Percentiles rank a stretch among this genome's conserved stretches.
phyloP scores from a whole-genome alignment of 495 filamentous ascomycete genomes.

The Talaromyces thailandensis region DNA sequence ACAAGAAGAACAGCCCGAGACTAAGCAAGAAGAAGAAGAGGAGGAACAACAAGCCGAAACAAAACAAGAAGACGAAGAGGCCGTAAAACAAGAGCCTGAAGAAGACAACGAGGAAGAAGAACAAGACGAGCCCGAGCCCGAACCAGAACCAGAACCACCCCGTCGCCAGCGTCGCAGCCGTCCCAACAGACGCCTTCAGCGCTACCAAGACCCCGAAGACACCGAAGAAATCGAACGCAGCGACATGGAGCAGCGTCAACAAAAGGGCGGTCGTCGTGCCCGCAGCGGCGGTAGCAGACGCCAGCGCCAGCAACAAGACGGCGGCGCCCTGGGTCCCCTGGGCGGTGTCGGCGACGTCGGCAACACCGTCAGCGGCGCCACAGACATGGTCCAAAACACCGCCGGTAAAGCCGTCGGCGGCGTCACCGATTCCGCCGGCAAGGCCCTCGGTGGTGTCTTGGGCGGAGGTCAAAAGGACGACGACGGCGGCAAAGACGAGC shows the following conservation, averaged over 20 bases:
- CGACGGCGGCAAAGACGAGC: slow-evolving; percentile 51
- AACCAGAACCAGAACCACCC: slow-evolving; percentile 14
- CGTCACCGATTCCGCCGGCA: slow-evolving; percentile 47
- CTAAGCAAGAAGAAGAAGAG: slow-evolving; percentile 10
- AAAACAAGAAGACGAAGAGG: slow-evolving; percentile 2
- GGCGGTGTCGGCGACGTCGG: slow-evolving; percentile 49
- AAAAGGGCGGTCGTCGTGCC: slow-evolving; percentile 19
- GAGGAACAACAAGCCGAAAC: slow-evolving; percentile 1
- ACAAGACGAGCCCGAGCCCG: slow-evolving; percentile 15
- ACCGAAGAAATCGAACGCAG: slow-evolving; percentile 24
- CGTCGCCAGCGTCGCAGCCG: slow-evolving; percentile 22
- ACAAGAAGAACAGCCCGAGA: slow-evolving; percentile 12
- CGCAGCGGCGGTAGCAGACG: slow-evolving; percentile 31
- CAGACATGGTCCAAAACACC: slow-evolving; percentile 54
- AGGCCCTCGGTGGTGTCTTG: slow-evolving; percentile 44
- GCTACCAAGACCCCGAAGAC: slow-evolving; percentile 23
- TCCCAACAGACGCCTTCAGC: slow-evolving; percentile 12
- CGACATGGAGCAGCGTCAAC: slow-evolving; percentile 28
- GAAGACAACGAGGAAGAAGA: slow-evolving; percentile 10
- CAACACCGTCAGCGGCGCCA: slow-evolving; percentile 21
- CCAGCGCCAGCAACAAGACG: slow-evolving; percentile 25
- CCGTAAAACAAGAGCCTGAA: slow-evolving; percentile 8
- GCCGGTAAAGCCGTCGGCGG: slow-evolving; percentile 51
- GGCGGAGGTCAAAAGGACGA: slow-evolving; percentile 27
- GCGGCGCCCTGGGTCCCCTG: slow-evolving; percentile 41